Evolutionary conservation across 192 early-diverging fungal species (phyloP).

Genomic region (Coemansia asiatica): DNA sequence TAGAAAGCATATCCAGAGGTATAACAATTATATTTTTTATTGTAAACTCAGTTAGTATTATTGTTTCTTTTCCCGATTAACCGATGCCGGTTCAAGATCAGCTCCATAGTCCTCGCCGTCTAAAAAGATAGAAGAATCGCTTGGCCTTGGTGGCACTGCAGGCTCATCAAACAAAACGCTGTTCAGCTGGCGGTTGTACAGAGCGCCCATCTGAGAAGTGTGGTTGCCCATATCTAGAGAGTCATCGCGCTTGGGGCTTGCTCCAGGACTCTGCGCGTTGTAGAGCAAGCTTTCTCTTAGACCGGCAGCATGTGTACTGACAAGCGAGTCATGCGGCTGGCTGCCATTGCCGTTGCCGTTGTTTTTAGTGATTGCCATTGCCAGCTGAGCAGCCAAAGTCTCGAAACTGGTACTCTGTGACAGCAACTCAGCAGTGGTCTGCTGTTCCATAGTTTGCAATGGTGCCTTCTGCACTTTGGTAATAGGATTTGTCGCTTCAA

Average conservation of each 20-base stretch:
- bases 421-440: conserved; percentile 12
- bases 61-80: background rate
- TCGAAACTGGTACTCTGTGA: conserved; percentile 36
- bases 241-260: background rate
- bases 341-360: background rate
- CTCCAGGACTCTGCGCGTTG: background rate
- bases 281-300: conserved; percentile 7
- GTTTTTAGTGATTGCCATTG: conserved; percentile 19
- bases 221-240: too few relatives aligned
- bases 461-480: background rate
- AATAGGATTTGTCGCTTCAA: background rate
- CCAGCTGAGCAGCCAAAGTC: conserved; percentile 39
- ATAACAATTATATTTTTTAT: background rate
- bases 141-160: background rate
- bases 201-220: background rate
- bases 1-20: too few relatives aligned
- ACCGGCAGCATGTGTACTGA: conserved; percentile 4
- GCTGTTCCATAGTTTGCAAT: background rate
- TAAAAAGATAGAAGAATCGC: conserved; percentile 4
- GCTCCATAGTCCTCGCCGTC: conserved; percentile 4
- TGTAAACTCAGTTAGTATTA: too few relatives aligned
- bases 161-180: conserved; percentile 3
- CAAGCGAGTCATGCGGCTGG: background rate
- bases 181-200: background rate
- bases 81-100: background rate